These are phyloP conservation scores for Kalmusia sp. DNA, from an alignment of 2,329 filamentous ascomycete species.

Conservation along the genomic window DNA sequence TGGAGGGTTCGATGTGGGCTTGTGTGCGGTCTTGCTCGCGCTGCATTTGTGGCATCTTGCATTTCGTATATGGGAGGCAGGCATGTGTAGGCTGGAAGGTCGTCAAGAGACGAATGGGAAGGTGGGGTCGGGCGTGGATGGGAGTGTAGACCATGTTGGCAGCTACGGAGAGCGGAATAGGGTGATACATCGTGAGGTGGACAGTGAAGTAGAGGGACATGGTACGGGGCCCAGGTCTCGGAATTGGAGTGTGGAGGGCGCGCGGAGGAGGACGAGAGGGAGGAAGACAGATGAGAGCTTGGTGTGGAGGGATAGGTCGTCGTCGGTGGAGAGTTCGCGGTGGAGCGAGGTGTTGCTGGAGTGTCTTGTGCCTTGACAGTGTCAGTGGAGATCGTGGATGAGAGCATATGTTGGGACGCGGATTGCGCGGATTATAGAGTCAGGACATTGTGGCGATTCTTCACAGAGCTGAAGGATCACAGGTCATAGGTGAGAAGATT, in stretches of 20 bases:
- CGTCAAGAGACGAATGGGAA: background rate
- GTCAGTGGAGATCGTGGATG: background rate
- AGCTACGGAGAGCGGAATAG: no score
- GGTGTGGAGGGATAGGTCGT: background rate
- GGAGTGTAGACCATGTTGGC: no score
- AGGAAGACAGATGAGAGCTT: background rate
- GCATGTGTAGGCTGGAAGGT: background rate
- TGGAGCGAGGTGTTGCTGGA: conserved; percentile 15
- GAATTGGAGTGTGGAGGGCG: background rate
- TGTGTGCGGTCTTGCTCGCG: background rate
- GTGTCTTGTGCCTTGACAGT: conserved; percentile 11
- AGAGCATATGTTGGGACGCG: background rate
- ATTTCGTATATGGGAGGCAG: background rate
- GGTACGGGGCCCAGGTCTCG: background rate
- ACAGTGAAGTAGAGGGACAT: background rate
- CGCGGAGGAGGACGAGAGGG: background rate
- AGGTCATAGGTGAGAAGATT: no score
- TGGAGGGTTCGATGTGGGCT: conserved; percentile 9
- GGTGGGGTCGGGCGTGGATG: background rate
- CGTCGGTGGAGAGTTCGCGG: background rate
- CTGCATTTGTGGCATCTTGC: conserved; percentile 5
- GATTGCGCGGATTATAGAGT: no score
- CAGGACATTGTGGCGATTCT: no score
- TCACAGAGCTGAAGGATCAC: no score
- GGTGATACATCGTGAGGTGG: background rate